These are phyloP conservation scores for Macrophomina pseudophaseolina DNA, from an alignment of 2,329 filamentous ascomycete species.

Conservation along the genomic window DNA sequence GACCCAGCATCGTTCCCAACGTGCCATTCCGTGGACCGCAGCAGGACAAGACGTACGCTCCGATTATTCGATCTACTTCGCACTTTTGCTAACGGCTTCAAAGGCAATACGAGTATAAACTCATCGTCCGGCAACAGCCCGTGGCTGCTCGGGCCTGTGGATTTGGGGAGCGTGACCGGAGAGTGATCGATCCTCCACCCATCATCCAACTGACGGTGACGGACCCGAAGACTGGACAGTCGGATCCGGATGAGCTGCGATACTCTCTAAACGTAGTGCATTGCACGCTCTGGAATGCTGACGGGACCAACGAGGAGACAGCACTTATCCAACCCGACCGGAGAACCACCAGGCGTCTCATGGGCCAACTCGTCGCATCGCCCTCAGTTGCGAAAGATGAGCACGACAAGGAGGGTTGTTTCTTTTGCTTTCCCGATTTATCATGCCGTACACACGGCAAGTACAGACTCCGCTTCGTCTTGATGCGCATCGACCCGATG, in stretches of 20 bases:
- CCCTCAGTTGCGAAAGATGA: constrained; percentile 80
- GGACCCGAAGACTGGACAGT: constrained; percentile 56
- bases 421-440: constrained; percentile 85
- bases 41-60: constrained; percentile 27
- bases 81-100: constrained; percentile 19
- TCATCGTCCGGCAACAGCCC: constrained; percentile 77
- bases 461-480: constrained; percentile 76
- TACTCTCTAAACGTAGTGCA: constrained; percentile 74
- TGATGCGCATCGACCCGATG: constrained; percentile 72
- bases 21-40: constrained; percentile 22
- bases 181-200: constrained; percentile 82
- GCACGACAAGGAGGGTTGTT: constrained; percentile 73
- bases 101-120: constrained; percentile 47
- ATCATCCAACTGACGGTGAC: constrained; percentile 76
- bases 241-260: constrained; percentile 63
- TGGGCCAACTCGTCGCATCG: constrained; percentile 79
- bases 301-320: constrained; percentile 70
- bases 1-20: constrained; percentile 29
- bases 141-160: constrained; percentile 79
- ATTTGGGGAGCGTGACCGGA: constrained; percentile 80
- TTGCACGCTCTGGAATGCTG: constrained; percentile 75
- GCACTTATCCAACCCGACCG: constrained; percentile 72
- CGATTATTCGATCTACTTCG: neutral
- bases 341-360: constrained; percentile 74
- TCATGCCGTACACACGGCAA: constrained; percentile 77